These are phyloP conservation scores for Aspergillus diversus DNA, from an alignment of 495 filamentous ascomycete species.

Conservation along the genomic window DNA sequence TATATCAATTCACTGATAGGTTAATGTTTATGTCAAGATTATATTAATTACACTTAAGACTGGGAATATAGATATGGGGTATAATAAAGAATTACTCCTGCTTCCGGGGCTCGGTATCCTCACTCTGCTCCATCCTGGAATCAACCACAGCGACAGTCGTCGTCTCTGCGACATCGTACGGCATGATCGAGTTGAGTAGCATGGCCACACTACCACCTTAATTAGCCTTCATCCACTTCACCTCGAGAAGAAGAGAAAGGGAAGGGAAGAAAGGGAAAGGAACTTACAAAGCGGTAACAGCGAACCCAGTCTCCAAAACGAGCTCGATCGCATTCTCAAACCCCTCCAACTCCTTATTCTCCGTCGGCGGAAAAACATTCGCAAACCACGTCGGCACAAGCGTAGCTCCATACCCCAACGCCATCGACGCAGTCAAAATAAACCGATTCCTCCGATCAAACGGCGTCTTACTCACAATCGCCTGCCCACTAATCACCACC, in stretches of 20 bases:
- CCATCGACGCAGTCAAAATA: constrained; percentile 77
- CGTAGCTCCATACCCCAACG: constrained; percentile 80
- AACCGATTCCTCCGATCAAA: constrained; percentile 89
- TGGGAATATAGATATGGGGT: background rate
- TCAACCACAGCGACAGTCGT: background rate
- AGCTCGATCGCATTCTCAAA: constrained; percentile 85
- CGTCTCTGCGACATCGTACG: constrained; percentile 17
- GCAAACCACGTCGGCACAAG: constrained; percentile 77
- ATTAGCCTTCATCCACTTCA: background rate
- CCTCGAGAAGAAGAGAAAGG: background rate
- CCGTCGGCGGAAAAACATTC: constrained; percentile 70
- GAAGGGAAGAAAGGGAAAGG: background rate
- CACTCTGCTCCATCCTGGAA: background rate
- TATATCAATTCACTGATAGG: too few relatives aligned
- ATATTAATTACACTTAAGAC: background rate
- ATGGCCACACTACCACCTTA: constrained; percentile 18
- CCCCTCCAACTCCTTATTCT: constrained; percentile 71
- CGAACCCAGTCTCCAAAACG: constrained; percentile 72
- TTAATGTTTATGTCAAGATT: background rate
- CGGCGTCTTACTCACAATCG: constrained; percentile 76
- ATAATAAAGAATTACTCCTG: background rate
- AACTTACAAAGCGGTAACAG: constrained; percentile 63
- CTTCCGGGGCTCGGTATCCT: background rate
- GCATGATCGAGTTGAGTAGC: constrained; percentile 21
- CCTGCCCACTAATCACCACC: constrained; percentile 82